phyloP scores from a whole-genome alignment of 1,284 basidiomycete species.

The Cryptococcus amylolentus region DNA sequence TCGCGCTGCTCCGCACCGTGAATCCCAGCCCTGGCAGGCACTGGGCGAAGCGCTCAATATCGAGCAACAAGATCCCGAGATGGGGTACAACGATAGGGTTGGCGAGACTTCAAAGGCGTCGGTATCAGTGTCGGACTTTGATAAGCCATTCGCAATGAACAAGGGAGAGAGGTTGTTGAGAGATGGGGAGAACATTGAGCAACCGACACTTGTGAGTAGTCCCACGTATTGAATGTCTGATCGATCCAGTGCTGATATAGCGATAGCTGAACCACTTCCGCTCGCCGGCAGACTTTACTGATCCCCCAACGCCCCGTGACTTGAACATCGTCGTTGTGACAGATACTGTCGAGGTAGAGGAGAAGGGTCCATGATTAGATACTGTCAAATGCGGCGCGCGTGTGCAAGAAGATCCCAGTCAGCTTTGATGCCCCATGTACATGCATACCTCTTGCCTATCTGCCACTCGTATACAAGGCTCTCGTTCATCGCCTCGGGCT shows the following conservation, averaged over 20 bases:
- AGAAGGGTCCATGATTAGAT: not conserved
- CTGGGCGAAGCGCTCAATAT: slow-evolving; percentile 33
- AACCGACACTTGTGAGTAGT: slow-evolving; percentile 16
- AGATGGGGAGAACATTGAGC: slow-evolving; percentile 15
- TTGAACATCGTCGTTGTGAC: slow-evolving; percentile 25
- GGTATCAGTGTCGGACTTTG: not conserved
- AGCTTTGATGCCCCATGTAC: not conserved
- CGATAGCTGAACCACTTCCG: slow-evolving; percentile 21
- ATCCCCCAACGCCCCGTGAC: slow-evolving; percentile 13
- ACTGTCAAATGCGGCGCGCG: not conserved
- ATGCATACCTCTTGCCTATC: not conserved
- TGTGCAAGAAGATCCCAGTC: not conserved
- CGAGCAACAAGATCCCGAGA: slow-evolving; percentile 8
- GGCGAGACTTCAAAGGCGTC: slow-evolving; percentile 4
- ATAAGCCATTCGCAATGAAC: slow-evolving; percentile 23
- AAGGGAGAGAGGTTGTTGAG: slow-evolving; percentile 18
- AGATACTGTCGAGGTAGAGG: slow-evolving; percentile 21
- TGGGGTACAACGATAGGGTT: slow-evolving; percentile 10
- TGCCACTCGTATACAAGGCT: not conserved
- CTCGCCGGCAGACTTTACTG: slow-evolving; percentile 17
- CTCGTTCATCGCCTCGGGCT: not conserved
- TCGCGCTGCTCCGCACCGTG: not conserved
- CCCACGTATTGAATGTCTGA: not conserved
- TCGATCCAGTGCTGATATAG: not conserved
- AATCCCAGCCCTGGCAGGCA: slow-evolving; percentile 19